phyloP scores from a whole-genome alignment of 2,329 filamentous ascomycete genomes.

The Monosporascus sp. region DNA sequence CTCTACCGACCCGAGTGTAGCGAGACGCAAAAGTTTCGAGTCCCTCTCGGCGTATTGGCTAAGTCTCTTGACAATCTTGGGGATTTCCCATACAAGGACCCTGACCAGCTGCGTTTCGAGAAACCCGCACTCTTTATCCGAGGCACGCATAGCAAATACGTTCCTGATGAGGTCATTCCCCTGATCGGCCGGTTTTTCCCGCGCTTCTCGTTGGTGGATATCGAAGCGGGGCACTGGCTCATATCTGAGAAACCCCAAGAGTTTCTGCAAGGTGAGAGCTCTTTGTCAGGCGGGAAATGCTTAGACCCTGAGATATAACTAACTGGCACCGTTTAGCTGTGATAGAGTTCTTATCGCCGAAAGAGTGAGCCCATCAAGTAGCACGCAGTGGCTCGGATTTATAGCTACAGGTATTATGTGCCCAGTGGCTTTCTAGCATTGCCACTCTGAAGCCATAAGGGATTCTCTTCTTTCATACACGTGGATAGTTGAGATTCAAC shows the following conservation, averaged over 20 bases:
- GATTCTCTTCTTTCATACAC: too few relatives aligned
- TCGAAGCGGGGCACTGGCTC: slow-evolving; percentile 82
- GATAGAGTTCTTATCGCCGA: slow-evolving; percentile 53
- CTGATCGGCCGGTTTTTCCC: slow-evolving; percentile 79
- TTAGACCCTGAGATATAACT: not conserved
- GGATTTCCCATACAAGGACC: slow-evolving; percentile 81
- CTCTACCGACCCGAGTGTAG: slow-evolving; percentile 52
- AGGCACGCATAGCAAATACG: slow-evolving; percentile 71
- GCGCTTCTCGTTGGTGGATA: slow-evolving; percentile 63
- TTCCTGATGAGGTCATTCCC: slow-evolving; percentile 76
- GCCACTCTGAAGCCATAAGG: not conserved
- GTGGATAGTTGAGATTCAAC: too few relatives aligned
- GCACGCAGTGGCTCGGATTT: not conserved
- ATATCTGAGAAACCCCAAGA: slow-evolving; percentile 82
- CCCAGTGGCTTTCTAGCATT: not conserved
- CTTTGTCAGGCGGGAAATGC: not conserved
- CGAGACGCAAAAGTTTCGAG: slow-evolving; percentile 64
- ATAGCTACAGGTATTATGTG: not conserved
- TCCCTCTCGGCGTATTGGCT: slow-evolving; percentile 69
- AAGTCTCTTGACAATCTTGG: slow-evolving; percentile 68
- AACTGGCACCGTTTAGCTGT: slow-evolving; percentile 41
- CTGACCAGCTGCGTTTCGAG: slow-evolving; percentile 61
- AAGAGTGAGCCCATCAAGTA: slow-evolving; percentile 33
- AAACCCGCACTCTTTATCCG: slow-evolving; percentile 78
- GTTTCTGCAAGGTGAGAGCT: slow-evolving; percentile 62